Conservation (phyloP, 139 green algal genomes). For the Chlorella sp. region DNA sequence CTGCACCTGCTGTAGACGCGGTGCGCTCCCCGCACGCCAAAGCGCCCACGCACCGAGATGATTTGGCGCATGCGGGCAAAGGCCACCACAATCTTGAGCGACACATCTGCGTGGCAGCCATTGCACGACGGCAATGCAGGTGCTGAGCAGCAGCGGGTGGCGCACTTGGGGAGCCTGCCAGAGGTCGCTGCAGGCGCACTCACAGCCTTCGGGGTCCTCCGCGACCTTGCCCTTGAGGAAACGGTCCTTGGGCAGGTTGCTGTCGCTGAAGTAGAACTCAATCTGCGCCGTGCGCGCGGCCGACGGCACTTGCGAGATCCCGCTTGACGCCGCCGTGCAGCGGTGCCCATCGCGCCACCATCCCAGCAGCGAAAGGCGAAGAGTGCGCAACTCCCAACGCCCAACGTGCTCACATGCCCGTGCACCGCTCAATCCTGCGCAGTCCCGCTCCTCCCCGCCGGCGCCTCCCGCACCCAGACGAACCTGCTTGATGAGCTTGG, state of each 20-base stretch:
- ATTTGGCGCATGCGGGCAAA: constrained; percentile 85
- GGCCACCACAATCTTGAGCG: constrained; percentile 61
- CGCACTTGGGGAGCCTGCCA: not conserved
- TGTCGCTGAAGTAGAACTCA: constrained; percentile 92
- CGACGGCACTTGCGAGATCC: not conserved
- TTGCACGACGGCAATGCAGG: too few species aligned
- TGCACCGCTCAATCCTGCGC: too few species aligned
- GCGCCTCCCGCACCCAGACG: not conserved
- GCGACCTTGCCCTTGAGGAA: constrained; percentile 69
- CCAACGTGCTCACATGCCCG: too few species aligned
- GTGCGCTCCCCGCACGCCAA: too few species aligned
- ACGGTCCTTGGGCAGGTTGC: constrained; percentile 80
- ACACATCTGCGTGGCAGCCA: constrained; percentile 55
- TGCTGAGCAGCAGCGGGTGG: not conserved
- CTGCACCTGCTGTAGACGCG: too few species aligned
- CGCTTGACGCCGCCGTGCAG: not conserved
- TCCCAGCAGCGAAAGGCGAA: not conserved
- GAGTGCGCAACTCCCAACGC: not conserved
- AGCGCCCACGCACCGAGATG: too few species aligned
- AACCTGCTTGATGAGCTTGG: constrained; percentile 20
- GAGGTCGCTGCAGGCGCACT: constrained; percentile 16
- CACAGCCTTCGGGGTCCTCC: constrained; percentile 57
- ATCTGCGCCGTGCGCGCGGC: constrained; percentile 44
- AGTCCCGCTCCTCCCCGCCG: too few species aligned
- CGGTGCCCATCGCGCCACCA: not conserved